These are phyloP conservation scores for Dryadomyces quercivorus DNA, from an alignment of 2,329 filamentous ascomycete genomes.

Conservation along the genomic window DNA sequence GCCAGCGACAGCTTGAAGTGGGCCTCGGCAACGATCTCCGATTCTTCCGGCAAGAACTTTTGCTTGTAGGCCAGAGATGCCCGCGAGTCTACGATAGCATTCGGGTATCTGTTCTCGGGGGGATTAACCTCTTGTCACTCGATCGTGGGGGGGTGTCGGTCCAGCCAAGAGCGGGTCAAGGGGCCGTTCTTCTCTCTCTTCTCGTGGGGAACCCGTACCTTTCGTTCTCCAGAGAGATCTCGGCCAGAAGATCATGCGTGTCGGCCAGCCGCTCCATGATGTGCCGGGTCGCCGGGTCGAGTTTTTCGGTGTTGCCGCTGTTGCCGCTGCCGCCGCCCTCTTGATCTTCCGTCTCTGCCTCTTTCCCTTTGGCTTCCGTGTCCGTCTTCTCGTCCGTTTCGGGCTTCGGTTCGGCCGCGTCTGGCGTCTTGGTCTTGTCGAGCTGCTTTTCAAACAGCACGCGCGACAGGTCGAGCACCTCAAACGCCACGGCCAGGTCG, in stretches of 20 bases:
- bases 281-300: slow-evolving; percentile 33
- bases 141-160: neutral
- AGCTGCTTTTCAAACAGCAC: slow-evolving; percentile 49
- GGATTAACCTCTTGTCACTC: neutral
- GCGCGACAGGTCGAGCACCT: slow-evolving; percentile 71
- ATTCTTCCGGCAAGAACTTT: slow-evolving; percentile 66
- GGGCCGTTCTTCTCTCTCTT: neutral
- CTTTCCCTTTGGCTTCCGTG: slow-evolving; percentile 9
- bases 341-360: neutral
- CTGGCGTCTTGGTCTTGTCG: slow-evolving; percentile 23
- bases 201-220: slow-evolving; percentile 32
- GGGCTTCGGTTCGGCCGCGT: slow-evolving; percentile 2
- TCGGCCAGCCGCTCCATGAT: slow-evolving; percentile 82
- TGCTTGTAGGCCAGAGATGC: slow-evolving; percentile 68
- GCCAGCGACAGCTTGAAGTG: slow-evolving; percentile 95
- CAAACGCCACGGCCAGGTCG: slow-evolving; percentile 68
- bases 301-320: slow-evolving; percentile 10
- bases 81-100: slow-evolving; percentile 75
- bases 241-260: slow-evolving; percentile 84
- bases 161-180: neutral
- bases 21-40: slow-evolving; percentile 79
- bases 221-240: slow-evolving; percentile 96
- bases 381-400: slow-evolving; percentile 8
- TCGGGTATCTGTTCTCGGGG: slow-evolving; percentile 46
- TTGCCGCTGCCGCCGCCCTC: slow-evolving; percentile 17